phyloP scores from a whole-genome alignment of 768 basidiomycete genomes.

The Boletus sp. region DNA sequence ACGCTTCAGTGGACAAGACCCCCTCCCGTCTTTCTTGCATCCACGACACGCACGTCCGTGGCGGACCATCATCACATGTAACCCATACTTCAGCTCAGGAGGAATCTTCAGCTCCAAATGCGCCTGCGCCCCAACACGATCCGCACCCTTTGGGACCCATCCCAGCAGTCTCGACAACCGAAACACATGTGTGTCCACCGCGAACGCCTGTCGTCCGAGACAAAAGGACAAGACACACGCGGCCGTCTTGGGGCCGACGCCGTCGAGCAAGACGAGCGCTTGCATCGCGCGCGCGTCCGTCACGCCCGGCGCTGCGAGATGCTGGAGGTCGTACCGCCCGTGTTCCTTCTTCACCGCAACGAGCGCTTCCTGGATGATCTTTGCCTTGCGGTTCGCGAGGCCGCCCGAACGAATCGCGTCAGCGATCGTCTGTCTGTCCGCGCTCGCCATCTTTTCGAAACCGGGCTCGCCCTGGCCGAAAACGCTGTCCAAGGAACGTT shows the following conservation, averaged over 20 bases:
- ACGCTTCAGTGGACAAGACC: conserved; percentile 34
- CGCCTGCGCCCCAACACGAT: conserved; percentile 52
- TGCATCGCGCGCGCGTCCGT: conserved; percentile 52
- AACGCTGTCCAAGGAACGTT: conserved; percentile 41
- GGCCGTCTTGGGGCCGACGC: conserved; percentile 63
- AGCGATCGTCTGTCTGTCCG: conserved; percentile 40
- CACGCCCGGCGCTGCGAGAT: conserved; percentile 35
- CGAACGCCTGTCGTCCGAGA: conserved; percentile 56
- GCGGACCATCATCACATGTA: conserved; percentile 57
- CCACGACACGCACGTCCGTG: conserved; percentile 55
- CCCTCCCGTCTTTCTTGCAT: conserved; percentile 41
- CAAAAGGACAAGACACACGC: conserved; percentile 62
- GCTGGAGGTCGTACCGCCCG: conserved; percentile 55
- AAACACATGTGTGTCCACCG: conserved; percentile 64
- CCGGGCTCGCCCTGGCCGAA: conserved; percentile 47
- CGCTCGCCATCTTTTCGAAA: conserved; percentile 46
- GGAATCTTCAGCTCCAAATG: conserved; percentile 54
- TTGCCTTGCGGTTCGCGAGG: conserved; percentile 58
- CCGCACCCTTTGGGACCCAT: conserved; percentile 42
- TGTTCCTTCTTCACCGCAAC: conserved; percentile 41
- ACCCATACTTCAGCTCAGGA: conserved; percentile 49
- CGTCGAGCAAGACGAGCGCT: conserved; percentile 52
- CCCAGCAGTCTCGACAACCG: conserved; percentile 45
- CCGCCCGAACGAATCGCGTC: conserved; percentile 53
- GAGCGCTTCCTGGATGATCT: conserved; percentile 49